Evolutionary conservation across 1,284 basidiomycete genomes (phyloP).

Genomic region (Chalciporus sp.): DNA sequence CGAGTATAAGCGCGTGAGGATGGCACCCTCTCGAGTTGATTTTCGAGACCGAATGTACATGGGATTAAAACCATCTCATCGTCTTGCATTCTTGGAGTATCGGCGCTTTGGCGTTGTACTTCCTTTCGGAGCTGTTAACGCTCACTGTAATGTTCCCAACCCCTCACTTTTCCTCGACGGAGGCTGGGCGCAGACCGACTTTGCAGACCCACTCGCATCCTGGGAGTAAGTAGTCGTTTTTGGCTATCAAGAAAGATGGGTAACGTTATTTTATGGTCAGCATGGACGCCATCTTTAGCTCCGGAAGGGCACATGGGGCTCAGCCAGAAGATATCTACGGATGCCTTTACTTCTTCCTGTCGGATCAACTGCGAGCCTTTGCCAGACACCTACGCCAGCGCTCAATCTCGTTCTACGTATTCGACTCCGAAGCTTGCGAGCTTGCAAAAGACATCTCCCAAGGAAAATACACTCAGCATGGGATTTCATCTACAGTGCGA

Average conservation of each 20-base stretch:
- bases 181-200: slow-evolving; percentile 35
- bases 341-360: slow-evolving; percentile 47
- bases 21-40: slow-evolving; percentile 32
- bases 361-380: slow-evolving; percentile 40
- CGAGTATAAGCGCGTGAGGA: slow-evolving; percentile 27
- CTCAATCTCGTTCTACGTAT: slow-evolving; percentile 35
- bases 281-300: slow-evolving; percentile 27
- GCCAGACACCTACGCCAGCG: slow-evolving; percentile 35
- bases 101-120: slow-evolving; percentile 39
- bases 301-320: slow-evolving; percentile 38
- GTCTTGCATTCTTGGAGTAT: slow-evolving; percentile 36
- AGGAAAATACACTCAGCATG: slow-evolving; percentile 13
- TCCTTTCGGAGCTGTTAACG: slow-evolving; percentile 39
- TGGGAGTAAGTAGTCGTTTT: slow-evolving; percentile 36
- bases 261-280: slow-evolving; percentile 16
- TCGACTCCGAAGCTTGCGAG: slow-evolving; percentile 28
- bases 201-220: slow-evolving; percentile 35
- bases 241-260: neutral
- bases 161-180: slow-evolving; percentile 35
- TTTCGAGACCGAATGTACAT: slow-evolving; percentile 30
- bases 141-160: slow-evolving; percentile 40
- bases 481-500: slow-evolving; percentile 22
- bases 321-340: slow-evolving; percentile 44
- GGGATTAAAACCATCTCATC: slow-evolving; percentile 37
- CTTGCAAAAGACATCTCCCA: slow-evolving; percentile 27